Conservation (phyloP, 2,329 filamentous ascomycete genomes). For the Arthroderma uncinatum region DNA sequence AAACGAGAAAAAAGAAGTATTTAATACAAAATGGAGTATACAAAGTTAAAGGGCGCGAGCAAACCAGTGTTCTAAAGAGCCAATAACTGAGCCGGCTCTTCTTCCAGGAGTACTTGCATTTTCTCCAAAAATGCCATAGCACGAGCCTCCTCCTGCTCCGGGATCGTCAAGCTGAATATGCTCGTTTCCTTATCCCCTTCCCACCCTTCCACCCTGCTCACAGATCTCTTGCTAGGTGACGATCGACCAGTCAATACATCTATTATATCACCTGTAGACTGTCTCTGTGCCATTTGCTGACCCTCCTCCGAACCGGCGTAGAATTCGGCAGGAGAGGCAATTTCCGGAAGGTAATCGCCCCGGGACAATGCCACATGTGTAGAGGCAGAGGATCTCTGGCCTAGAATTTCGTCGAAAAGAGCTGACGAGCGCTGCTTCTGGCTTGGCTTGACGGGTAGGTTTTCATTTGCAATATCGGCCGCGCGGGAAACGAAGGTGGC, state of each 20-base stretch:
- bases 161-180: conserved; percentile 70
- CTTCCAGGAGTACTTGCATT: conserved; percentile 72
- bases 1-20: not conserved
- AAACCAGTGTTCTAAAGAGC: conserved; percentile 20
- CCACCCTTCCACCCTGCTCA: conserved; percentile 18
- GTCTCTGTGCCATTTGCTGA: conserved; percentile 7
- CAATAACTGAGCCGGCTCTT: conserved; percentile 65
- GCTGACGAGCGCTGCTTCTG: conserved; percentile 46
- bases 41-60: not conserved
- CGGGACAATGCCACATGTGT: conserved; percentile 27
- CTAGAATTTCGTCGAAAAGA: conserved; percentile 81
- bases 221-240: conserved; percentile 16
- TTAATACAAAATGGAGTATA: conserved; percentile 5
- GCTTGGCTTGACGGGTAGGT: conserved; percentile 52
- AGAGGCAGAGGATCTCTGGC: conserved; percentile 39
- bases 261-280: conserved; percentile 56
- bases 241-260: conserved; percentile 57
- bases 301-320: conserved; percentile 12
- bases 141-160: conserved; percentile 67
- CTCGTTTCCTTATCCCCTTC: conserved; percentile 40
- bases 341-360: conserved; percentile 61
- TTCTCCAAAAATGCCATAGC: conserved; percentile 74
- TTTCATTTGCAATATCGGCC: conserved; percentile 75
- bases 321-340: conserved; percentile 43
- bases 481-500: conserved; percentile 80